Evolutionary conservation across 2,329 filamentous ascomycete species (phyloP).

Genomic region (Ophiostoma sp.): DNA sequence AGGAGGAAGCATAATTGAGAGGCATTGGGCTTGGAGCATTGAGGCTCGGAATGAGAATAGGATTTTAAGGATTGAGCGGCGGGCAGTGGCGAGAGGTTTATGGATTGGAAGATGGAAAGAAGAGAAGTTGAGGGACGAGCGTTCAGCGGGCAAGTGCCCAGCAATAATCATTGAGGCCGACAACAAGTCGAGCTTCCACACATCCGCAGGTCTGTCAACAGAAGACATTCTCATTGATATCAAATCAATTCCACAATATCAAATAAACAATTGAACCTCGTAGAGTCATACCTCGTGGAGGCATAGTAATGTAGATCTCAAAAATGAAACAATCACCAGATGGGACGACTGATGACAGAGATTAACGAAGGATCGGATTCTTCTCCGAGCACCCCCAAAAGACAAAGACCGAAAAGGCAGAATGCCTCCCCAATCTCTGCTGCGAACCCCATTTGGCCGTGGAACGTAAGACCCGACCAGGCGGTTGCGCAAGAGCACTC

Average conservation of each 20-base stretch:
- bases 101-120: not conserved
- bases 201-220: too few species aligned
- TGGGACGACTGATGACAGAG: constrained; percentile 50
- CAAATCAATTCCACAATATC: too few species aligned
- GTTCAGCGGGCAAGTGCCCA: not conserved
- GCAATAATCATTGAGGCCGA: too few species aligned
- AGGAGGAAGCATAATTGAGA: too few species aligned
- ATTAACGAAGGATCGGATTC: constrained; percentile 59
- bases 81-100: too few species aligned
- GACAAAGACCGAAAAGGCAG: constrained; percentile 19
- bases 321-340: constrained; percentile 59
- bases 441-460: constrained; percentile 13
- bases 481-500: constrained; percentile 43
- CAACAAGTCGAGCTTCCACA: too few species aligned
- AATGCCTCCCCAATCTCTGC: constrained; percentile 8
- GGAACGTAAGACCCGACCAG: constrained; percentile 12
- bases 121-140: not conserved
- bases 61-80: not conserved
- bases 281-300: too few species aligned
- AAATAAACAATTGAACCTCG: not conserved
- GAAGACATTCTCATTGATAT: too few species aligned
- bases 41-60: too few species aligned
- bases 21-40: not conserved
- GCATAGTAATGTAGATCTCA: constrained; percentile 53
- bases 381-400: constrained; percentile 45